Percentiles rank a stretch among this genome's conserved stretches.
Evolutionary conservation across 352 stramenopile species (phyloP).

Genomic region (Phytophthora hibernalis): DNA sequence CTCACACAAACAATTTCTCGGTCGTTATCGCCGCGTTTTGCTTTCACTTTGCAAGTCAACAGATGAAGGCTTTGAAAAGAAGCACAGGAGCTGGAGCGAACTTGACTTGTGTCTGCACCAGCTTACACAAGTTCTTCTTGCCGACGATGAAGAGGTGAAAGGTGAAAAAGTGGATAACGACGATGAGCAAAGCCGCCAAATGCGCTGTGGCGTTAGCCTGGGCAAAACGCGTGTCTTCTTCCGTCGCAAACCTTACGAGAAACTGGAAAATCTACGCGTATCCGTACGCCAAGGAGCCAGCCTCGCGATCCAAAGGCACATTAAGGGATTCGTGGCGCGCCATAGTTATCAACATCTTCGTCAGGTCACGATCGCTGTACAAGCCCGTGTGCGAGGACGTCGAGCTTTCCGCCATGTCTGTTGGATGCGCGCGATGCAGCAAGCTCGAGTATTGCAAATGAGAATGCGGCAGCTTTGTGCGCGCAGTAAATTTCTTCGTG

Average conservation of each 20-base stretch:
- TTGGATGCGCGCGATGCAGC: conserved; percentile 49
- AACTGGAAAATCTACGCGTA: conserved; percentile 81
- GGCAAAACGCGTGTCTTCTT: conserved; percentile 96
- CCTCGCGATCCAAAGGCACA: conserved; percentile 59
- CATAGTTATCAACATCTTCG: conserved; percentile 46
- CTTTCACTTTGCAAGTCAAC: conserved; percentile 40
- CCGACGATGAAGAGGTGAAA: conserved; percentile 18
- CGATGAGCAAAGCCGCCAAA: conserved; percentile 31
- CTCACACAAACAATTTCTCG: conserved; percentile 79
- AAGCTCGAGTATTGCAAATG: conserved; percentile 55
- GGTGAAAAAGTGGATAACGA: conserved; percentile 23
- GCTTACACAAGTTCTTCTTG: conserved; percentile 40
- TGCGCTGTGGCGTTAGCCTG: conserved; percentile 67
- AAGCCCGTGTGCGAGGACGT: conserved; percentile 50
- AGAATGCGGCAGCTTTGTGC: conserved; percentile 51
- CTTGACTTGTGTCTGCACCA: conserved; percentile 43
- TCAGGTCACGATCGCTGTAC: conserved; percentile 47
- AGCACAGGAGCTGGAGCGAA: conserved; percentile 25
- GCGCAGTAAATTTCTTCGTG: conserved; percentile 46
- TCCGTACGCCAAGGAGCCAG: conserved; percentile 40
- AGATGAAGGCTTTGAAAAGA: conserved; percentile 28
- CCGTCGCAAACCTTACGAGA: conserved; percentile 93
- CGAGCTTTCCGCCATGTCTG: conserved; percentile 43
- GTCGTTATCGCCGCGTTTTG: conserved; percentile 68
- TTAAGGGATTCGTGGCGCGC: conserved; percentile 55